These are phyloP conservation scores for Aspergillus tubingensis DNA, from an alignment of 2,329 filamentous ascomycete species.

Conservation along the genomic window DNA sequence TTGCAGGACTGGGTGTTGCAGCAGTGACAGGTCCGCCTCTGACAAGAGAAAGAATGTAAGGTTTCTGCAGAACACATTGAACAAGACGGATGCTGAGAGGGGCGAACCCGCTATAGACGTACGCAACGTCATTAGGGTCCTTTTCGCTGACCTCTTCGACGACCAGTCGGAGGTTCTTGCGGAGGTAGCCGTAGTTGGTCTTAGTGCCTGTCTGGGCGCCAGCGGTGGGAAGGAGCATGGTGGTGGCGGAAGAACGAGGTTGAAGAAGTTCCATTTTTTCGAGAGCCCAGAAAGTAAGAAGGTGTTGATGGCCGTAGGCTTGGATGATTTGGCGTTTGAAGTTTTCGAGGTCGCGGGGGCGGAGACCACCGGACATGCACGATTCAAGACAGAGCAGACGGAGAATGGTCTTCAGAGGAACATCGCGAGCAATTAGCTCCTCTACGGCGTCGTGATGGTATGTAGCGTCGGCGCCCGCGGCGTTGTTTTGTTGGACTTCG, in stretches of 20 bases:
- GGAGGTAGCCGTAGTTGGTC: constrained; percentile 86
- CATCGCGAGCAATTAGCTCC: constrained; percentile 87
- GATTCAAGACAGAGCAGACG: constrained; percentile 89
- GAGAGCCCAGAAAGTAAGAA: constrained; percentile 82
- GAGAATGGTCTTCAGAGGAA: constrained; percentile 77
- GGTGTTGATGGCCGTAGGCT: constrained; percentile 92
- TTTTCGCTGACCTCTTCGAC: constrained; percentile 96
- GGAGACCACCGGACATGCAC: constrained; percentile 83
- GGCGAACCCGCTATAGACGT: constrained; percentile 96
- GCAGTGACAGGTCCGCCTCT: constrained; percentile 61
- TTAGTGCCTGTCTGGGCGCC: constrained; percentile 66
- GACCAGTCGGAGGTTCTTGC: constrained; percentile 83
- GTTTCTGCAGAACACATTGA: constrained; percentile 90
- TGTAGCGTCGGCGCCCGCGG: constrained; percentile 83
- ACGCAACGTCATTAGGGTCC: constrained; percentile 92
- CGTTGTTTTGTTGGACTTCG: constrained; percentile 94
- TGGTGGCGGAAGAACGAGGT: constrained; percentile 72
- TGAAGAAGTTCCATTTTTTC: constrained; percentile 88
- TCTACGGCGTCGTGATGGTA: constrained; percentile 89
- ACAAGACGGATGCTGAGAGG: constrained; percentile 88
- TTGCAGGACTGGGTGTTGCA: constrained; percentile 49
- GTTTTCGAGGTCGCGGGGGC: constrained; percentile 81
- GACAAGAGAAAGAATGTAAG: constrained; percentile 71
- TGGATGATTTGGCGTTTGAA: constrained; percentile 88
- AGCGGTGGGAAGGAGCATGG: constrained; percentile 77